phyloP scores from a whole-genome alignment of 345 rosid genomes.

The Dipteronia dyeriana region DNA sequence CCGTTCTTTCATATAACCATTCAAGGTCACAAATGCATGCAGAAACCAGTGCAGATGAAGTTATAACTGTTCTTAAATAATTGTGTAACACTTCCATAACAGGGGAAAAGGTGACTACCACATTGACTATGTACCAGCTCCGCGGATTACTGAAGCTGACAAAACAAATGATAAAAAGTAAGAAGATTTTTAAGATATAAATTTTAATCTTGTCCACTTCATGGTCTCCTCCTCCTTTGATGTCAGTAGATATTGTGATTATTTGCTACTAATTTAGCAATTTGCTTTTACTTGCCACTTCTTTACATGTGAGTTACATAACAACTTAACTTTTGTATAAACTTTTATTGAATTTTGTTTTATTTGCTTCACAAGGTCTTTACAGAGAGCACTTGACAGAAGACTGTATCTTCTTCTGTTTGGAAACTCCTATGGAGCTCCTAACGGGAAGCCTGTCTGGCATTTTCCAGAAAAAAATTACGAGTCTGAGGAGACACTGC shows the following conservation, averaged over 20 bases:
- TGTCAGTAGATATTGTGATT: not conserved
- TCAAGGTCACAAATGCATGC: not conserved
- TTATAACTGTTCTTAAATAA: conserved; percentile 8
- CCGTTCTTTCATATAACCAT: not conserved
- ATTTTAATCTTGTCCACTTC: not conserved
- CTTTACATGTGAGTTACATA: not conserved
- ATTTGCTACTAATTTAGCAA: conserved; percentile 1
- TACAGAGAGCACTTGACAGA: conserved; percentile 85
- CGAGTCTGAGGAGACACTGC: conserved; percentile 87
- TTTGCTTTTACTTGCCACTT: not conserved
- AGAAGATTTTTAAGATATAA: conserved; percentile 24
- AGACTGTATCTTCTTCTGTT: conserved; percentile 81
- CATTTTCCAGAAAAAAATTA: conserved; percentile 93
- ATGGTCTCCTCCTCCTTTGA: not conserved
- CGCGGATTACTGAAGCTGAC: conserved; percentile 91
- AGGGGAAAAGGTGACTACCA: conserved; percentile 95
- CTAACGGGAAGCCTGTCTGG: conserved; percentile 70
- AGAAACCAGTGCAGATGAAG: conserved; percentile 6
- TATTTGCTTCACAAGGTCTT: conserved; percentile 40
- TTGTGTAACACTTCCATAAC: conserved; percentile 23
- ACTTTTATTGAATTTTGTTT: conserved; percentile 2
- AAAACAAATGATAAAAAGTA: conserved; percentile 81
- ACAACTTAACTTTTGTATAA: not conserved
- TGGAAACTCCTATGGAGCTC: conserved; percentile 59
- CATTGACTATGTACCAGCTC: conserved; percentile 89